These are phyloP conservation scores for Dipsacomyces acuminosporus DNA, from an alignment of 371 early-diverging fungal species.

Conservation along the genomic window DNA sequence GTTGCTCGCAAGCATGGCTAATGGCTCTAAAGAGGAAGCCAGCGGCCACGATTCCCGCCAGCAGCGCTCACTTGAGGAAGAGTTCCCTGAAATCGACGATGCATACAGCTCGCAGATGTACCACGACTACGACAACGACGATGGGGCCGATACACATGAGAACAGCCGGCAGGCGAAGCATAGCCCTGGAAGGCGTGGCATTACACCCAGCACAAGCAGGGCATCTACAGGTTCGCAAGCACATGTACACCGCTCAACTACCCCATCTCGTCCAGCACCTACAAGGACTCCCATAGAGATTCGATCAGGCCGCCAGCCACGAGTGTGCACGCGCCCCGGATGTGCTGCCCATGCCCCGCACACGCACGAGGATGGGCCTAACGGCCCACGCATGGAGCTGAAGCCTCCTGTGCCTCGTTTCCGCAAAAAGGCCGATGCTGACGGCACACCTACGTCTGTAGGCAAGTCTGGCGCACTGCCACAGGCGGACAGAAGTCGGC, in stretches of 20 bases:
- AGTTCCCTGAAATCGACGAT: constrained; percentile 13
- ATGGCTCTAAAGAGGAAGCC: constrained; percentile 8
- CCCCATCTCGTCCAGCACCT: constrained; percentile 7
- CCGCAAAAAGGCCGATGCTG: constrained; percentile 1
- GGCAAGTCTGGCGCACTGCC: too few relatives aligned
- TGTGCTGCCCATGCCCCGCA: constrained; percentile 47
- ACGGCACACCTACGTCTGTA: too few relatives aligned
- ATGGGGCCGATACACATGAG: not conserved
- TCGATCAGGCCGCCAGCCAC: constrained; percentile 28
- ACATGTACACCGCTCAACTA: not conserved
- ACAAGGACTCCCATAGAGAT: constrained; percentile 34
- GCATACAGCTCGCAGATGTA: constrained; percentile 1
- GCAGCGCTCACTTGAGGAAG: constrained; percentile 6
- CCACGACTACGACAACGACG: constrained; percentile 2
- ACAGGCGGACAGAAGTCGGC: too few relatives aligned
- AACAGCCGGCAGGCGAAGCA: not conserved
- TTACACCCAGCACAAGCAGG: not conserved
- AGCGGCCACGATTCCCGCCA: not conserved
- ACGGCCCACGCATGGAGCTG: constrained; percentile 31
- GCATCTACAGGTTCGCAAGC: constrained; percentile 1
- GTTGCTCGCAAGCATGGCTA: constrained; percentile 20
- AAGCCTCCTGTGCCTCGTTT: constrained; percentile 45
- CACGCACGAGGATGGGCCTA: constrained; percentile 31
- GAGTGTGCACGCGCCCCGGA: constrained; percentile 41
- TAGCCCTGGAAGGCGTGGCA: not conserved